phyloP scores from a whole-genome alignment of 2,329 filamentous ascomycete species.

The Chalara sp. region DNA sequence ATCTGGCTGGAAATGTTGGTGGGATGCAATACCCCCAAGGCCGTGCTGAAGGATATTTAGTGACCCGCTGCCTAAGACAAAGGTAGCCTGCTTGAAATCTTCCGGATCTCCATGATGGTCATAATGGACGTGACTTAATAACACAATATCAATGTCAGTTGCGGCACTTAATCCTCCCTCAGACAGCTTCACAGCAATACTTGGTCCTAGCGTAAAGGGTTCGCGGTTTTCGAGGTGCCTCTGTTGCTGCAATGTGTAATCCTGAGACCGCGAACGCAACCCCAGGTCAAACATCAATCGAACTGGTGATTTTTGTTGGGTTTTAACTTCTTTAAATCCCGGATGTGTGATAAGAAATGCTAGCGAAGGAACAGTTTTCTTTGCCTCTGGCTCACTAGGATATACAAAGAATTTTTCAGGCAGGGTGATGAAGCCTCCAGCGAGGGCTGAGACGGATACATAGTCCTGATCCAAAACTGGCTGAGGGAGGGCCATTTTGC shows the following conservation, averaged over 20 bases:
- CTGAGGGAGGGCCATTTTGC: no score
- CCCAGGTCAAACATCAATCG: conserved; percentile 46
- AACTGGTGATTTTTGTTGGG: background rate
- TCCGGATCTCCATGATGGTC: conserved; percentile 49
- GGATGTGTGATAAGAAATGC: conserved; percentile 45
- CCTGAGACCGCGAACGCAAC: conserved; percentile 35
- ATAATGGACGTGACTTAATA: conserved; percentile 49
- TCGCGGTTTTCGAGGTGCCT: conserved; percentile 37
- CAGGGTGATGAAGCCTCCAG: conserved; percentile 38
- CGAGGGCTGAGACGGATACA: conserved; percentile 30
- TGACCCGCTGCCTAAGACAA: conserved; percentile 39
- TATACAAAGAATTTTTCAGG: conserved; percentile 40
- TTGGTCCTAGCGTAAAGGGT: conserved; percentile 38
- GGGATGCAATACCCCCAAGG: no score
- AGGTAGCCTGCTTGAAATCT: conserved; percentile 40
- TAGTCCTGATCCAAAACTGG: background rate
- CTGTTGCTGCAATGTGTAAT: conserved; percentile 37
- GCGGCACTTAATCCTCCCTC: background rate
- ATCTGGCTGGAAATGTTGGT: no score
- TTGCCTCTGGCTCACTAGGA: conserved; percentile 34
- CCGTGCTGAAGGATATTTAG: conserved; percentile 33
- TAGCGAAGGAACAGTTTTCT: conserved; percentile 43
- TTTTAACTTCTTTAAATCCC: conserved; percentile 11
- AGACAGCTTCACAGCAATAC: conserved; percentile 20
- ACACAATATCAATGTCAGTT: conserved; percentile 12